Evolutionary conservation across 805 yeast genomes (phyloP), one percentile per base, ranked within the genome.

Genomic region (Lachancea thermotolerans): DNA sequence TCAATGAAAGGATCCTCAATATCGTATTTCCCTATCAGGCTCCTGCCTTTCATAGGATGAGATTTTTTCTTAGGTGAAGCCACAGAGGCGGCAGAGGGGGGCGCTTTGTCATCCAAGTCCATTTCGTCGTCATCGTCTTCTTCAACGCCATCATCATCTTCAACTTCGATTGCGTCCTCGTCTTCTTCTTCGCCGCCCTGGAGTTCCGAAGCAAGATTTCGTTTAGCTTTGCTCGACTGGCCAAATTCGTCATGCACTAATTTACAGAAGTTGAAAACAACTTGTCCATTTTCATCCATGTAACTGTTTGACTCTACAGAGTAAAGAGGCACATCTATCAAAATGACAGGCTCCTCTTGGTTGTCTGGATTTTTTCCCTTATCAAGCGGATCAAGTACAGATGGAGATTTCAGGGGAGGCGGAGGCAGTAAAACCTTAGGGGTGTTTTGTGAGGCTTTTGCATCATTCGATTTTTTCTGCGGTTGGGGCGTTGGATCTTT

Each of bases 1-100:
- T 93, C 99, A 47, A 93, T 93, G 58, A 93, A 93, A 2, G 98
- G 99, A 64, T 93, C 99, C 49, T 85, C 81, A 40, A 78, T 72
- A 61, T 93, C 99, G 65, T 93, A 93, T 59, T 86, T 88, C 2
- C 96, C 96, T 31, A 89, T 87, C 52, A 85, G 78, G 43, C 89
- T 76, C 57, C 83, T 83, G 34, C 77, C 73, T 55, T 71, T 71
- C 57, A 71, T 73, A 39, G 66, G 64, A 49, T 73, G 64, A 12
- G 64, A 52, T 31, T 54, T 62, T 42, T 58, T 63, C 52, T 58
- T 59, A 5, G 60, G 59, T 10, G 60, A 49, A 10, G 51, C 45
- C 15, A 45, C 44, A n/a, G 53, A 44, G 14, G 52, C 59, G 2
- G 46, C 49, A 7, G 50, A 54, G 11, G 49, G 55, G 1, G 51